phyloP scores from a whole-genome alignment of 2,329 filamentous ascomycete genomes.

The Orbilia quercus region DNA sequence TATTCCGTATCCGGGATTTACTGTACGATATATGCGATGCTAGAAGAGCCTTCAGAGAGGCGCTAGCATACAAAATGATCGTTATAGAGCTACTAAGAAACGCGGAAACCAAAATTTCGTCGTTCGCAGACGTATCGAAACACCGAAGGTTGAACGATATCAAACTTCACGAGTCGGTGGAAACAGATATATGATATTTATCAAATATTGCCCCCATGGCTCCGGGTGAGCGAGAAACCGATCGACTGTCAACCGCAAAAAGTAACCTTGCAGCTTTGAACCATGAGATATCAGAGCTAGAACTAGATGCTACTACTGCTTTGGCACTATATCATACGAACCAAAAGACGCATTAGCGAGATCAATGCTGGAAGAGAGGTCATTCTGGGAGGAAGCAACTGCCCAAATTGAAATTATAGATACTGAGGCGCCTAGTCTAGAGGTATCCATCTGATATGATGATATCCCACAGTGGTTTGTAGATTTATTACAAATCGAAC shows the following conservation, averaged over 20 bases:
- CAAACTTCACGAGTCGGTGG: too few relatives aligned
- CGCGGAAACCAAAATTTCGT: too few relatives aligned
- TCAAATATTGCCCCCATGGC: too few relatives aligned
- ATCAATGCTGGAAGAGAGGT: neutral
- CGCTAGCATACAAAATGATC: neutral
- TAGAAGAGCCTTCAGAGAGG: neutral
- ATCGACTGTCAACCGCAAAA: too few relatives aligned
- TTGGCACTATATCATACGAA: neutral
- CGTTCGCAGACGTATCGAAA: too few relatives aligned
- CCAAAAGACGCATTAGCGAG: neutral
- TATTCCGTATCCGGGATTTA: neutral
- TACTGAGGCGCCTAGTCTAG: neutral
- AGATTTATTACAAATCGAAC: neutral
- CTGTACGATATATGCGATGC: slow-evolving; percentile 16
- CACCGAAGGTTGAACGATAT: too few relatives aligned
- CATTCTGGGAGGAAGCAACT: slow-evolving; percentile 1
- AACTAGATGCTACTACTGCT: neutral
- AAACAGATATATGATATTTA: too few relatives aligned
- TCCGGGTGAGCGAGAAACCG: too few relatives aligned
- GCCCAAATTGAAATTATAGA: neutral
- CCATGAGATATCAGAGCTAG: neutral
- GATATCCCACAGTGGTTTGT: neutral
- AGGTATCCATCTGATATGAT: neutral
- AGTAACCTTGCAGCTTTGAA: too few relatives aligned
- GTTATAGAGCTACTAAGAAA: too few relatives aligned